phyloP scores from a whole-genome alignment of 2,329 filamentous ascomycete genomes.

The Eurotiales sp. region DNA sequence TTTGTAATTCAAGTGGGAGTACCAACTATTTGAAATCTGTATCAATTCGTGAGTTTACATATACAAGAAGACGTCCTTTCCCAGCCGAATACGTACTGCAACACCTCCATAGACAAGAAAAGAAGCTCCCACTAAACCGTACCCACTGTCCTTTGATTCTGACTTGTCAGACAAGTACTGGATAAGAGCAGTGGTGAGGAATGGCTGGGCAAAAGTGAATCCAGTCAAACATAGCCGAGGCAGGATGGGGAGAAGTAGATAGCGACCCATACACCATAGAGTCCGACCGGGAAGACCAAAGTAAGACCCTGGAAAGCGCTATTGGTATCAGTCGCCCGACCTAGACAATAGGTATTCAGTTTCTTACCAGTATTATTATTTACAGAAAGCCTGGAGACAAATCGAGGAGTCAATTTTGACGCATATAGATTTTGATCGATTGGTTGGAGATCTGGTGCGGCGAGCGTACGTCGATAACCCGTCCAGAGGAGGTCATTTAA shows the following conservation, averaged over 20 bases:
- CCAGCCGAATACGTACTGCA: background rate
- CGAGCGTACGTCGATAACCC: slow-evolving; percentile 3
- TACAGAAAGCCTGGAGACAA: background rate
- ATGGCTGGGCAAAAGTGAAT: slow-evolving; percentile 3
- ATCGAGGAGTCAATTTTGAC: background rate
- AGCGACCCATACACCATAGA: background rate
- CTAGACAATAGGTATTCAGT: background rate
- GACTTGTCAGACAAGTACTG: background rate
- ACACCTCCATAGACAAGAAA: slow-evolving; percentile 1
- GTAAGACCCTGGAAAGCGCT: background rate
- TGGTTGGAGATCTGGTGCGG: background rate
- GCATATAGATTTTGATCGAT: background rate
- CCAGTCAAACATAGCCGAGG: slow-evolving; percentile 1
- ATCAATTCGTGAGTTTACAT: background rate
- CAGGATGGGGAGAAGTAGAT: background rate
- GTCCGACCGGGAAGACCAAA: slow-evolving; percentile 1
- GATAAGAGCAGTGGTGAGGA: slow-evolving; percentile 2
- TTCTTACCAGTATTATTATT: background rate
- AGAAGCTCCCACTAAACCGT: background rate
- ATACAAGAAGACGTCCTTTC: background rate
- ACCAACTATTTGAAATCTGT: slow-evolving; percentile 2
- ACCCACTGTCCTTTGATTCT: background rate
- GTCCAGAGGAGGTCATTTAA: slow-evolving; percentile 1
- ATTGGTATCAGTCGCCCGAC: background rate
- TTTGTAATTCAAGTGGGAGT: slow-evolving; percentile 1